Conservation (phyloP, 257 asterid species). For the Solanum pimpinellifolium region DNA sequence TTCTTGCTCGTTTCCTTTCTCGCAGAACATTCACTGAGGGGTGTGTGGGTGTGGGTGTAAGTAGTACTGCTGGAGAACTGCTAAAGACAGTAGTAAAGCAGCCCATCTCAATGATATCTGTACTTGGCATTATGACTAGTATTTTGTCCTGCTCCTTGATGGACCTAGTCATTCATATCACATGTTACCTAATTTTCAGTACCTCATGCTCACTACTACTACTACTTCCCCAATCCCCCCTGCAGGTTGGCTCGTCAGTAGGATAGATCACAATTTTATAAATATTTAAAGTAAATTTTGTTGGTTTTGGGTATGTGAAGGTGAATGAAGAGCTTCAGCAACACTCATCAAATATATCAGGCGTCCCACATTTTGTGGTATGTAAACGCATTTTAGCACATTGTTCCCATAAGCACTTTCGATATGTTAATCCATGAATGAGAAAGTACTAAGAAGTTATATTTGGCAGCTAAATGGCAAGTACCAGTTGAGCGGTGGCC, state of each 20-base stretch:
- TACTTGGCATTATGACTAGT: not conserved
- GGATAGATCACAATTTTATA: not conserved
- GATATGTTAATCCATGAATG: not conserved
- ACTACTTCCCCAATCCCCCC: too few relatives aligned
- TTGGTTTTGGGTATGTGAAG: constrained; percentile 9
- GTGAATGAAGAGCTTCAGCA: constrained; percentile 49
- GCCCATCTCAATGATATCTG: not conserved
- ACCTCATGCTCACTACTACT: not conserved
- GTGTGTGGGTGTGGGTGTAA: not conserved
- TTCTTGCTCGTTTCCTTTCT: not conserved
- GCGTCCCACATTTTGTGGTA: constrained; percentile 73
- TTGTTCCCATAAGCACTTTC: not conserved
- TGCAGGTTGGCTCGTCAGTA: not conserved
- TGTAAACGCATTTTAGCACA: constrained; percentile 2
- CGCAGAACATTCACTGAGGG: not conserved
- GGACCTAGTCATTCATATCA: not conserved
- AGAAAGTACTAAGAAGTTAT: not conserved
- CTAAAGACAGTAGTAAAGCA: not conserved
- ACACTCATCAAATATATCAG: constrained; percentile 34
- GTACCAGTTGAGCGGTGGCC: constrained; percentile 65
- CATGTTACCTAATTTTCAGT: not conserved
- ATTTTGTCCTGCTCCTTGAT: not conserved
- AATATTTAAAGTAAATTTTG: not conserved
- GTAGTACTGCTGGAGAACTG: not conserved
- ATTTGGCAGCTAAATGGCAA: constrained; percentile 56